phyloP scores from a whole-genome alignment of 2,329 filamentous ascomycete genomes.

The Calonectria pauciramosa region DNA sequence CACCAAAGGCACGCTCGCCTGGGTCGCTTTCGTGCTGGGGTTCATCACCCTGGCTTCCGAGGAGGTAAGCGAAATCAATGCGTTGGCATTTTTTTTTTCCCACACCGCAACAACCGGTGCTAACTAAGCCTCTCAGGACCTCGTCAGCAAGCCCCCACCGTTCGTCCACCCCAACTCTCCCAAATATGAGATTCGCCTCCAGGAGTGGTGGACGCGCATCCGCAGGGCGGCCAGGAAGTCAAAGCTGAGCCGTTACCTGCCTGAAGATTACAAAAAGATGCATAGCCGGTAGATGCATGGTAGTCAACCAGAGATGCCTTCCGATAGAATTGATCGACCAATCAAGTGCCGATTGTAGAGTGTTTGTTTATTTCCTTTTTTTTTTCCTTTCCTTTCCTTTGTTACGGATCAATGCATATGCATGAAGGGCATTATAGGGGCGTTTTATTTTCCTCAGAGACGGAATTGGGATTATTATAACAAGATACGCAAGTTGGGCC shows the following conservation, averaged over 20 bases:
- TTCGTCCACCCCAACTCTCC: slow-evolving; percentile 47
- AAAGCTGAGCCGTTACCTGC: slow-evolving; percentile 51
- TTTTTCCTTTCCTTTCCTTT: slow-evolving; percentile 1
- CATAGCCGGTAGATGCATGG: slow-evolving; percentile 41
- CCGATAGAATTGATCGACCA: slow-evolving; percentile 9
- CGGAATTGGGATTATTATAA: slow-evolving; percentile 8
- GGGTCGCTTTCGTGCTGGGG: slow-evolving; percentile 56
- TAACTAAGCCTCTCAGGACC: slow-evolving; percentile 44
- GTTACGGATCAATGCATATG: slow-evolving; percentile 6
- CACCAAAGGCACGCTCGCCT: slow-evolving; percentile 53
- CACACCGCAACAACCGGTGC: background rate
- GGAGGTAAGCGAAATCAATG: slow-evolving; percentile 45
- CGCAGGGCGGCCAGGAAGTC: slow-evolving; percentile 52
- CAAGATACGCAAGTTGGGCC: slow-evolving; percentile 3
- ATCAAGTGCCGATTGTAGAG: background rate
- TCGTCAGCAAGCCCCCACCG: slow-evolving; percentile 46
- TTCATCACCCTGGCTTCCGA: slow-evolving; percentile 54
- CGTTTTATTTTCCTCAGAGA: slow-evolving; percentile 13
- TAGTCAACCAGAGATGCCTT: background rate
- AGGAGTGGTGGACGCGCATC: slow-evolving; percentile 53
- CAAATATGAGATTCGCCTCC: slow-evolving; percentile 45
- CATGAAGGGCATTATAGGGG: slow-evolving; percentile 22
- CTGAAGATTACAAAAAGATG: slow-evolving; percentile 52
- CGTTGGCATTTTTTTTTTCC: background rate
- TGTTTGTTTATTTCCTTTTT: slow-evolving; percentile 12